phyloP scores from a whole-genome alignment of 164 flowering plant species.

The Hamamelis virginiana region DNA sequence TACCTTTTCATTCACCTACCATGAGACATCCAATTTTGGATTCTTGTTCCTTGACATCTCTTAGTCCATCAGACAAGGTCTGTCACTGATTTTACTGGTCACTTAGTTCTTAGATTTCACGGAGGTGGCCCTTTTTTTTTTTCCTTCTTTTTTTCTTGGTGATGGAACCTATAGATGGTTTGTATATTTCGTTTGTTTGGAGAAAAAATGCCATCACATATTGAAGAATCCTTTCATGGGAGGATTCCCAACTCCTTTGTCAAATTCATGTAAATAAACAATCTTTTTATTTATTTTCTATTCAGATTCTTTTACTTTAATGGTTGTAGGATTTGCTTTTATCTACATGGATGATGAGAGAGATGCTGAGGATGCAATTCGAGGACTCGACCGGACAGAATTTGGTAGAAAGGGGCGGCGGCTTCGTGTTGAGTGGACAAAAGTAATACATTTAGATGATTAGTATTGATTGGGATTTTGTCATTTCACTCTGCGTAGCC shows the following conservation, averaged over 20 bases:
- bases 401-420: constrained; percentile 94
- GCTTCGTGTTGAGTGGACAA: constrained; percentile 98
- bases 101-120: constrained; percentile 52
- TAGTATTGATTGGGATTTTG: background rate
- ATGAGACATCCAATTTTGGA: constrained; percentile 78
- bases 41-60: constrained; percentile 80
- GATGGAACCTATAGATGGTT: constrained; percentile 16
- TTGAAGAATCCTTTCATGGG: constrained; percentile 17
- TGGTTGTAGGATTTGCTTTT: constrained; percentile 85
- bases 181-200: constrained; percentile 15
- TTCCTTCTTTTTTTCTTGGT: constrained; percentile 17
- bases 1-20: constrained; percentile 52
- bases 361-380: constrained; percentile 96
- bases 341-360: constrained; percentile 97
- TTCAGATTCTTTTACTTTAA: constrained; percentile 6
- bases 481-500: background rate
- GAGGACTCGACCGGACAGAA: constrained; percentile 74
- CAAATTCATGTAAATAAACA: background rate
- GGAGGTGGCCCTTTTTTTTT: constrained; percentile 24
- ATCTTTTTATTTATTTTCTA: background rate
- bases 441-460: constrained; percentile 37
- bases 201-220: constrained; percentile 14
- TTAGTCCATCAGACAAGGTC: constrained; percentile 81
- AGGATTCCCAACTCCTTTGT: constrained; percentile 23
- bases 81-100: constrained; percentile 69